Evolutionary conservation across 2,329 filamentous ascomycete genomes (phyloP), one percentile per base, ranked within the genome.

Genomic region (Xylaria sp.): DNA sequence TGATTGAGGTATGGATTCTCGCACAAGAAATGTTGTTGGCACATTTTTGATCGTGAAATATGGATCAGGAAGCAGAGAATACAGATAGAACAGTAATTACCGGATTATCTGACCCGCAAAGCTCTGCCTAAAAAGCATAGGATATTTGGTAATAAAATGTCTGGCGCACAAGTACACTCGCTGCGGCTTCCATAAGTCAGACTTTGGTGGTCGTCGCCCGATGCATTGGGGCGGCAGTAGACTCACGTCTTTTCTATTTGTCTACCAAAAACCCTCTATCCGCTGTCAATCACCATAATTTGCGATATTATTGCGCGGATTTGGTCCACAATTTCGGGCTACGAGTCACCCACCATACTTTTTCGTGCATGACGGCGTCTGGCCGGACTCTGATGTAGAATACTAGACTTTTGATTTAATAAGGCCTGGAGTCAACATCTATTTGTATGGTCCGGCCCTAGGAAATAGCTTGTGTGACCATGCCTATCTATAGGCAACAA

Each of bases 231-330:
- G 36, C 26, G 33, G 28, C 54, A 38, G 23, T 33, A 33, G 63
- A 68, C 68, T 68, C 68, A 66, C 59, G 58, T 68, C 61, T 62
- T 59, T 26, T 63, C 51, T 48, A 63, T 68, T 63, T 60, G 40
- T 65, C 62, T 70, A 67, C 48, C 20, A 65, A 59, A 48, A 20
- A 40, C 6, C 48, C 10, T 44, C 40, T 61, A 66, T 65, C 13
- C 42, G 54, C 28, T 36, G 54, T 42, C 36, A 49, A 56, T 28
- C 44, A 33, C 20, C 40, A 40, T 36, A 44, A 1, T 58, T 58
- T 36, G 54, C 6, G 58, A 40, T 15, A 33, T 33, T n/a, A 44
- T 57, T 59, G 49, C 31, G 51, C 44, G 13, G 23, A 9, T n/a
- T 54, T 2, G 57, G 60, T 42, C 20, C 48, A 60, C 20, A 33